These are phyloP conservation scores for Sporothrix euskadiensis DNA, from an alignment of 2,329 filamentous ascomycete species.

Conservation along the genomic window DNA sequence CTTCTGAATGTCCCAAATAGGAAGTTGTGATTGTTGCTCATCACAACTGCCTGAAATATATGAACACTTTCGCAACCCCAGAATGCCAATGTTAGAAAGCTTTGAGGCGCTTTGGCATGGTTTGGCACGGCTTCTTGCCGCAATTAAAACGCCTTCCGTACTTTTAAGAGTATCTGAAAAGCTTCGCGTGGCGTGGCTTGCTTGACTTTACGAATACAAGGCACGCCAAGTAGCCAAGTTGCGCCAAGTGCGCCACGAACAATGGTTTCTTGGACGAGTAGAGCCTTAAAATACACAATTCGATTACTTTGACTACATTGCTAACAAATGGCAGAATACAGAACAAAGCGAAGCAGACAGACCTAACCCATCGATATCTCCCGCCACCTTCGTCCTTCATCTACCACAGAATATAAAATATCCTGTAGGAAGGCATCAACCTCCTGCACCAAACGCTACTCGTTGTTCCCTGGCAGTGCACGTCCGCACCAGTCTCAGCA, in stretches of 20 bases:
- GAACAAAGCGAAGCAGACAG: neutral
- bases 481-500: neutral
- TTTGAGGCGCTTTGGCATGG: neutral
- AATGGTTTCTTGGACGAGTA: neutral
- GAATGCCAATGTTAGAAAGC: neutral
- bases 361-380: neutral
- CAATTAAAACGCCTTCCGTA: neutral
- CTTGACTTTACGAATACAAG: neutral
- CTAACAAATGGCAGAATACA: neutral
- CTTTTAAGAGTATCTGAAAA: neutral
- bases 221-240: neutral
- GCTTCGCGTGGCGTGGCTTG: constrained; percentile 4
- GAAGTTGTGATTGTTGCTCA: constrained; percentile 8
- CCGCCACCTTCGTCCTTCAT: neutral
- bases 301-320: neutral
- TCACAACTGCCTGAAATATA: neutral
- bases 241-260: neutral
- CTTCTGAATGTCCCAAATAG: neutral
- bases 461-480: constrained; percentile 9
- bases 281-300: neutral
- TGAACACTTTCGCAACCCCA: neutral
- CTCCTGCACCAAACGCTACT: neutral
- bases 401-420: neutral
- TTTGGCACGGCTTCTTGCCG: neutral
- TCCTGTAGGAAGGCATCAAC: neutral